phyloP scores from a whole-genome alignment of 2,329 filamentous ascomycete genomes.

The Apiospora hydei region DNA sequence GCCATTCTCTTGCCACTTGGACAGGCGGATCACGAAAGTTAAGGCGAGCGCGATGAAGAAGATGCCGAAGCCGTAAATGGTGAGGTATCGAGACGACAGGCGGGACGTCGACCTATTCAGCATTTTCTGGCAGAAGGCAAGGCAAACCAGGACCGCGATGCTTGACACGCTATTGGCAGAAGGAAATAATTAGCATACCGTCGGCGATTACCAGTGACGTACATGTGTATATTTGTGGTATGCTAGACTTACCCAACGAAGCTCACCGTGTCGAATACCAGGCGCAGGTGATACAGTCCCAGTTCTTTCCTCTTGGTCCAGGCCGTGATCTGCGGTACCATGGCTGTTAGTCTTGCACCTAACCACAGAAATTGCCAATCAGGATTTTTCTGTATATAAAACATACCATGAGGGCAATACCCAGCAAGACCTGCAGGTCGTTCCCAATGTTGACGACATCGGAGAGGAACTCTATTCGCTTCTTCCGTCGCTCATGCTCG shows the following conservation, averaged over 20 bases:
- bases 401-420: conserved; percentile 29
- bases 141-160: conserved; percentile 28
- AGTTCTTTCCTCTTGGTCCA: conserved; percentile 29
- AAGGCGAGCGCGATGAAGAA: conserved; percentile 40
- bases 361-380: not conserved
- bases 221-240: not conserved
- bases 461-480: conserved; percentile 29
- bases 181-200: not conserved
- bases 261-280: conserved; percentile 32
- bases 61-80: conserved; percentile 36
- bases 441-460: conserved; percentile 31
- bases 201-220: not conserved
- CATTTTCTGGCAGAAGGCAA: conserved; percentile 26
- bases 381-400: not conserved
- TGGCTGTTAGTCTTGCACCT: not conserved
- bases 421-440: conserved; percentile 31
- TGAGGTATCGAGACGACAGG: conserved; percentile 35
- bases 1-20: conserved; percentile 33
- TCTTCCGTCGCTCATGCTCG: conserved; percentile 23
- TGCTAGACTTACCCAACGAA: conserved; percentile 30
- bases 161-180: conserved; percentile 27
- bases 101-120: conserved; percentile 25
- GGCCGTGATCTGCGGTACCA: conserved; percentile 26
- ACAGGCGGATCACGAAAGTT: conserved; percentile 36
- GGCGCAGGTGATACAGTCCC: conserved; percentile 29